phyloP scores from a whole-genome alignment of 2,329 filamentous ascomycete genomes.

The Trichoderma pleuroti region DNA sequence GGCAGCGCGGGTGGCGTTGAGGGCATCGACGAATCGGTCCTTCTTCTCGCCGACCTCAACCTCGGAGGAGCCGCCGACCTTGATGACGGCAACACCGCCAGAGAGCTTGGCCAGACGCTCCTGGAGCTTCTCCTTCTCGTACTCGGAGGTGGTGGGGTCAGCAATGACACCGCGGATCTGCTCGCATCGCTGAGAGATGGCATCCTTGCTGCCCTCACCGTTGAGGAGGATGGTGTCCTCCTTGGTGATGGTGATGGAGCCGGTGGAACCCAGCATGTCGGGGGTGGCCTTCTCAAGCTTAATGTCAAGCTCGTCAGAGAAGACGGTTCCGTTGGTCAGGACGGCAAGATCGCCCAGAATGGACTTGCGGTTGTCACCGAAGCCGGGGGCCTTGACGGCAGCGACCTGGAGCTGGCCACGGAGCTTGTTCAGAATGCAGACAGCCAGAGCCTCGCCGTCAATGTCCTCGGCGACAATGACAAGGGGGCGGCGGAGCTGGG shows the following conservation, averaged over 20 bases:
- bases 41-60: conserved; percentile 99
- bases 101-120: conserved; percentile 99
- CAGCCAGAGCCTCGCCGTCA: conserved; percentile 94
- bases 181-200: conserved; percentile 91
- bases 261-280: conserved; percentile 94
- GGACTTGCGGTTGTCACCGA: conserved; percentile 99
- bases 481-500: conserved; percentile 88
- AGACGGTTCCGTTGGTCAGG: conserved; percentile 94
- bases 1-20: conserved; percentile 96
- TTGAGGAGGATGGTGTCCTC: conserved; percentile 99
- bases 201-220: conserved; percentile 91
- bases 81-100: conserved; percentile 98
- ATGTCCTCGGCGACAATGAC: conserved; percentile 99
- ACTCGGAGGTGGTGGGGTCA: conserved; percentile 92
- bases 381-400: conserved; percentile 97
- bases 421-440: conserved; percentile 99
- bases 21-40: conserved; percentile 96
- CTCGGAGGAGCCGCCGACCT: conserved; percentile 95
- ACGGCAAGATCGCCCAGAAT: conserved; percentile 96
- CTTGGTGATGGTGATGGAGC: conserved; percentile 99
- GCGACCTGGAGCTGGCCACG: conserved; percentile 98
- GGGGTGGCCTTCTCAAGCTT: conserved; percentile 98
- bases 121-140: conserved; percentile 99
- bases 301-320: conserved; percentile 96
- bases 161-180: conserved; percentile 97